These are phyloP conservation scores for Artemisia tridentata DNA, from an alignment of 129 eudicot species.

Conservation along the genomic window DNA sequence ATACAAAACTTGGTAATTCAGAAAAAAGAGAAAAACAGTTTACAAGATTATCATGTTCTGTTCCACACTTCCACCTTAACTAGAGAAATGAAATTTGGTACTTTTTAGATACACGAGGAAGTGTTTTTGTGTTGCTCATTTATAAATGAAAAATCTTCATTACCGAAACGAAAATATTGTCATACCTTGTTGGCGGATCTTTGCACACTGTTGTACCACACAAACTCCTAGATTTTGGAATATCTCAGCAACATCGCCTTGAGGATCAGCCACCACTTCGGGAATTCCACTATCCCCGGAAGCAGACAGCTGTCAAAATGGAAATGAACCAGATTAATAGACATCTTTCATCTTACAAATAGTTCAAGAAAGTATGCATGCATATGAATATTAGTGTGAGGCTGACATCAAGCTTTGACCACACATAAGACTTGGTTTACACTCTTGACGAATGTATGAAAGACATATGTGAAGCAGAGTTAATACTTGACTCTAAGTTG, in stretches of 20 bases:
- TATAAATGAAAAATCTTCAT: background rate
- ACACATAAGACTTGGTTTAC: too few species aligned
- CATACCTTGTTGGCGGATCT: slow-evolving; percentile 97
- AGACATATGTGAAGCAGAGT: background rate
- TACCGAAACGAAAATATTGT: background rate
- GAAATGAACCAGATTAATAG: background rate
- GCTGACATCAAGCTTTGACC: too few species aligned
- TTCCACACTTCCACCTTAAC: background rate
- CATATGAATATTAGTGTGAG: too few species aligned
- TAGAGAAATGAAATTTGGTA: background rate
- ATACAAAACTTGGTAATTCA: background rate
- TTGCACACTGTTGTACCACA: slow-evolving; percentile 99
- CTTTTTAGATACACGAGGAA: background rate
- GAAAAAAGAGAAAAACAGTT: background rate
- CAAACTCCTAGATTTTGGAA: slow-evolving; percentile 94
- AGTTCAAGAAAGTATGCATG: too few species aligned
- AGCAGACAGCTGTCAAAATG: slow-evolving; percentile 70
- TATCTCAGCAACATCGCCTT: slow-evolving; percentile 80
- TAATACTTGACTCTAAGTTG: background rate
- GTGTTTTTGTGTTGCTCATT: background rate
- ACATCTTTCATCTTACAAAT: too few species aligned
- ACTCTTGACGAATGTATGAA: background rate
- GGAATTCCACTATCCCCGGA: slow-evolving; percentile 99
- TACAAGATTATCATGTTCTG: background rate
- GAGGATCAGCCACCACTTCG: slow-evolving; percentile 94